Evolutionary conservation across 192 early-diverging fungal species (phyloP), one percentile per base, ranked within the genome.

Genomic region (Coemansia sp.): DNA sequence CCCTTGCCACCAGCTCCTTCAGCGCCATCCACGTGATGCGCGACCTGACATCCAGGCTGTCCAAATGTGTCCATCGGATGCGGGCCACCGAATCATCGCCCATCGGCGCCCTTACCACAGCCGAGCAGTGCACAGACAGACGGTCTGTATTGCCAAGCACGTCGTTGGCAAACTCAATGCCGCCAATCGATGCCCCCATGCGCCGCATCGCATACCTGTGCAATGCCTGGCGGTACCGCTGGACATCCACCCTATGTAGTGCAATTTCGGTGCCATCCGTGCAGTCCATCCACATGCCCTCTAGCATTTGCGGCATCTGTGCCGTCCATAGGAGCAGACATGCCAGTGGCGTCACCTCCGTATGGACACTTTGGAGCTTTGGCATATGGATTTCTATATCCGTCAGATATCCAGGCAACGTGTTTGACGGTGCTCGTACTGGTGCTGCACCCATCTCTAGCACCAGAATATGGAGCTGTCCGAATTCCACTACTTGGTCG

Each of bases 111-210:
- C 27, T 6, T 4, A 33, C 23, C 2, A 54, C 9, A n/a, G n/a
- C n/a, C n/a, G n/a, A n/a, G n/a, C n/a, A n/a, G n/a, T n/a, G n/a
- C n/a, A 19, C 27, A 19, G 52, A 28, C 13, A 31, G n/a, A 19
- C 19, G 14, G 15, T 4, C 29, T 6, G 30, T 17, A 9, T 3
- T 17, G n/a, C 30, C 52, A 5, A 54, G 23, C 5, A 54, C n/a
- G 17, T 33, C 30, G 52, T 54, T 54, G 27, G 28, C 28, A 54
- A 54, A 17, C 52, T 54, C 52, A 8, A 54, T n/a, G 1, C 27
- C 27, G 1, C 29, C 30, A 33, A 54, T 31, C 3, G 27, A 0
- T 17, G 29, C 52, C 2, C 52, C 52, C 29, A 31, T 33, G 14
- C 30, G 13, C 29, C 52, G 27, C 30, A 33, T 29, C 23, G 30